Conservation (phyloP, 208 protist species). For the Trypanosoma lewisi region DNA sequence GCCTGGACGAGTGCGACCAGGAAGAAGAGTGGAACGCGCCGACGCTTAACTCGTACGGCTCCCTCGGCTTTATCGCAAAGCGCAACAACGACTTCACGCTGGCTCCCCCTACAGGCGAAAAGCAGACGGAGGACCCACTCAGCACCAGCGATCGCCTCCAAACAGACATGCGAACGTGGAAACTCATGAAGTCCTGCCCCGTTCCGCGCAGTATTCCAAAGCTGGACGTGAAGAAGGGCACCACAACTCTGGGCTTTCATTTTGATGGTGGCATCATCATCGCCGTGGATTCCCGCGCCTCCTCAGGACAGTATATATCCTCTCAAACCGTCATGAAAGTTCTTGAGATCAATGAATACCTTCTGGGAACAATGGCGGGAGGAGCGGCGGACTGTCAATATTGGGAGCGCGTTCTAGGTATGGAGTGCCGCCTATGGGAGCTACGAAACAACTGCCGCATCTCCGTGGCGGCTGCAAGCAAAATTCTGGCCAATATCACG, state of each 20-base stretch:
- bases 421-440: slow-evolving; percentile 93
- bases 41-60: slow-evolving; percentile 30
- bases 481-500: slow-evolving; percentile 99
- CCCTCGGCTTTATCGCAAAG: slow-evolving; percentile 11
- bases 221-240: slow-evolving; percentile 94
- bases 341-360: slow-evolving; percentile 98
- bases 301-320: slow-evolving; percentile 98
- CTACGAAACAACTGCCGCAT: slow-evolving; percentile 97
- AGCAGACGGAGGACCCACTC: slow-evolving; percentile 72
- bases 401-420: slow-evolving; percentile 98
- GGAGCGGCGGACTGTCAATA: slow-evolving; percentile 99
- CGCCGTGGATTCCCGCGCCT: slow-evolving; percentile 99
- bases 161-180: slow-evolving; percentile 67
- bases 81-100: slow-evolving; percentile 28
- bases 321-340: slow-evolving; percentile 99
- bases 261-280: slow-evolving; percentile 98
- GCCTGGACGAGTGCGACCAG: slow-evolving; percentile 29
- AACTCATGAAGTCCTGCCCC: slow-evolving; percentile 70
- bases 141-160: slow-evolving; percentile 62
- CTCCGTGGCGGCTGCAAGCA: slow-evolving; percentile 98
- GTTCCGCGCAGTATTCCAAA: slow-evolving; percentile 84
- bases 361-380: slow-evolving; percentile 99
- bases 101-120: slow-evolving; percentile 48
- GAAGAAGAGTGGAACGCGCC: slow-evolving; percentile 19
- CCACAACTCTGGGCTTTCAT: slow-evolving; percentile 99